These are phyloP conservation scores for Ceratocystis albifundus DNA, from an alignment of 2,329 filamentous ascomycete species.

Conservation along the genomic window DNA sequence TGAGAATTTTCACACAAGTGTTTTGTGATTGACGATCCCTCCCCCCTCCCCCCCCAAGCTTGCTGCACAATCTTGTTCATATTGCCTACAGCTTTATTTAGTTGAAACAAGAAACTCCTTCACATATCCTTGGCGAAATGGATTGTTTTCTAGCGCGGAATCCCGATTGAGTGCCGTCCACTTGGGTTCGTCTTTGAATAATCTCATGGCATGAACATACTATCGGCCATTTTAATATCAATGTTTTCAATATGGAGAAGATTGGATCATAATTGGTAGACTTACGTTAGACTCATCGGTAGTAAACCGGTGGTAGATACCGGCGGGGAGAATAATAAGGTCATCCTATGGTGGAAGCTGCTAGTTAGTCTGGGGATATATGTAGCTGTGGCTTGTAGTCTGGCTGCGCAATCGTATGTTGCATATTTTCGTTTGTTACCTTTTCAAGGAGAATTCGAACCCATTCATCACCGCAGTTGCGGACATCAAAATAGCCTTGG, in stretches of 20 bases:
- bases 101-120: conserved; percentile 17
- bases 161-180: conserved; percentile 89
- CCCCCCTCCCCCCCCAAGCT: too few species aligned
- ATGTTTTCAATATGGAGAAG: background rate
- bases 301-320: conserved; percentile 96
- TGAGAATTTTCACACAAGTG: too few species aligned
- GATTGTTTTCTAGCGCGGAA: conserved; percentile 64
- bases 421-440: conserved; percentile 32
- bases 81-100: conserved; percentile 13
- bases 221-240: conserved; percentile 31
- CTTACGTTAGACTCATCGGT: conserved; percentile 83
- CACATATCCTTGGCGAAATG: conserved; percentile 68
- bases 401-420: background rate
- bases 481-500: conserved; percentile 84
- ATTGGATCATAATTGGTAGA: conserved; percentile 26
- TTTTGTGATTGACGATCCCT: too few species aligned
- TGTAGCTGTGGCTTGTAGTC: background rate
- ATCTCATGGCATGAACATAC: conserved; percentile 90
- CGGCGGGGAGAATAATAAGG: conserved; percentile 82
- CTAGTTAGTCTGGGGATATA: background rate
- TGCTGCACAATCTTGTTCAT: too few species aligned
- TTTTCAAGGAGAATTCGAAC: conserved; percentile 75
- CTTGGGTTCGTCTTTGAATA: conserved; percentile 97
- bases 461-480: conserved; percentile 74
- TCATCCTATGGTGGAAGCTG: conserved; percentile 42